Percentiles rank a stretch among this genome's conserved stretches.
These are phyloP conservation scores for Naganishia onofrii DNA, from an alignment of 768 basidiomycete species.

Conservation along the genomic window DNA sequence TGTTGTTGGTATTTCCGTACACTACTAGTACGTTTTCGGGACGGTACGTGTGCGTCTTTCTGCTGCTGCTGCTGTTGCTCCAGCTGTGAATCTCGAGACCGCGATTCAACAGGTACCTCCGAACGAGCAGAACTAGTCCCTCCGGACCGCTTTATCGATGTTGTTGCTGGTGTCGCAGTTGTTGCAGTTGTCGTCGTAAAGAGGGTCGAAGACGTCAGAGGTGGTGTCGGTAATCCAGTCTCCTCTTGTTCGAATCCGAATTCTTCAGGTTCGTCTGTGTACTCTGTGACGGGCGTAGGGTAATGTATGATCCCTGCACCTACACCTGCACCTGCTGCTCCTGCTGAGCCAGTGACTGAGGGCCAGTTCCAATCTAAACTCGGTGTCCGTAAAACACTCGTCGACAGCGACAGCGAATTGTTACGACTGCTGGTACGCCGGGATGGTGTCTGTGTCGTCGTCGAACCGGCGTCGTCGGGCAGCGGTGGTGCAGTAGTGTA, in stretches of 20 bases:
- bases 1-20: not conserved
- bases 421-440: not conserved
- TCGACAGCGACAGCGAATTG: not conserved
- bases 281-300: not conserved
- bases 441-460: not conserved
- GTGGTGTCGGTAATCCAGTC: not conserved
- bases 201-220: too few relatives aligned
- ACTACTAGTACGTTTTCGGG: not conserved
- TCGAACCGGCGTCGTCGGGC: not conserved
- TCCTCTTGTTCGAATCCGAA: not conserved
- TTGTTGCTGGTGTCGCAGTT: too few relatives aligned
- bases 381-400: not conserved
- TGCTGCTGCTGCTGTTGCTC: not conserved
- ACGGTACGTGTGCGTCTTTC: not conserved
- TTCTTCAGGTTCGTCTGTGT: not conserved
- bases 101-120: not conserved
- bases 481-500: not conserved
- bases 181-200: too few relatives aligned
- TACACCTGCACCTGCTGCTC: not conserved
- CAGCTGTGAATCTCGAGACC: not conserved
- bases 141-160: too few relatives aligned
- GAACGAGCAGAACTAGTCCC: too few relatives aligned
- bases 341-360: too few relatives aligned
- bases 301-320: not conserved
- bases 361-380: slow-evolving; percentile 2